phyloP scores from a whole-genome alignment of 805 yeast genomes.

The Ogataea trehalophila region DNA sequence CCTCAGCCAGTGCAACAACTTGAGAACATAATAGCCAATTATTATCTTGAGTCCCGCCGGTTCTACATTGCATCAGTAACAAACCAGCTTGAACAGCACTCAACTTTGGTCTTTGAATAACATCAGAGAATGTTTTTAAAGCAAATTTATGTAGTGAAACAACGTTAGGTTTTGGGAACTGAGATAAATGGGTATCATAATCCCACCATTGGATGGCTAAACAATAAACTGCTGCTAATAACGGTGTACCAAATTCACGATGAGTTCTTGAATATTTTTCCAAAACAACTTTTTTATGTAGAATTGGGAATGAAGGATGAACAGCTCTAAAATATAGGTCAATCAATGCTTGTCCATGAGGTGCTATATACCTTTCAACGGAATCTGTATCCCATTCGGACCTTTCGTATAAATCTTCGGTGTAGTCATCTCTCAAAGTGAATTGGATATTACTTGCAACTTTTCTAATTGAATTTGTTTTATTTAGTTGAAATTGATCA shows the following conservation, averaged over 20 bases:
- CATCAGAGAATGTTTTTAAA: constrained; percentile 57
- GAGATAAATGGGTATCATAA: constrained; percentile 69
- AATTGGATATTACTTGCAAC: constrained; percentile 77
- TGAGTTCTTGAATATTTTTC: constrained; percentile 90
- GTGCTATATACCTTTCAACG: constrained; percentile 83
- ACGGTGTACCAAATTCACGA: constrained; percentile 86
- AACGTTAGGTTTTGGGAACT: constrained; percentile 75
- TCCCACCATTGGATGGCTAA: constrained; percentile 95
- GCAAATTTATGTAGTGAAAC: constrained; percentile 67
- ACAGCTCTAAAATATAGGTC: constrained; percentile 79
- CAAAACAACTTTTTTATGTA: constrained; percentile 85
- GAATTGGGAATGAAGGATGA: constrained; percentile 87
- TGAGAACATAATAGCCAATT: constrained; percentile 87
- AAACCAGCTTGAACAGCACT: constrained; percentile 91
- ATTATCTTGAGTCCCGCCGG: constrained; percentile 41
- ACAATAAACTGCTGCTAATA: constrained; percentile 85
- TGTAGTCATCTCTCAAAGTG: constrained; percentile 73
- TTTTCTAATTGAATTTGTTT: constrained; percentile 63
- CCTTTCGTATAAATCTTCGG: constrained; percentile 59
- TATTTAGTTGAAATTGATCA: constrained; percentile 74
- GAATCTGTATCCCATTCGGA: constrained; percentile 78
- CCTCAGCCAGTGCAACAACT: constrained; percentile 84
- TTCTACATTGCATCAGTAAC: constrained; percentile 62
- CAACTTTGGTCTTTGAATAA: constrained; percentile 79
- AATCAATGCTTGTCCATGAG: constrained; percentile 79